Evolutionary conservation across 371 early-diverging fungal species (phyloP), one percentile per base, ranked within the genome.

Genomic region (Syncephalastrum sp.): DNA sequence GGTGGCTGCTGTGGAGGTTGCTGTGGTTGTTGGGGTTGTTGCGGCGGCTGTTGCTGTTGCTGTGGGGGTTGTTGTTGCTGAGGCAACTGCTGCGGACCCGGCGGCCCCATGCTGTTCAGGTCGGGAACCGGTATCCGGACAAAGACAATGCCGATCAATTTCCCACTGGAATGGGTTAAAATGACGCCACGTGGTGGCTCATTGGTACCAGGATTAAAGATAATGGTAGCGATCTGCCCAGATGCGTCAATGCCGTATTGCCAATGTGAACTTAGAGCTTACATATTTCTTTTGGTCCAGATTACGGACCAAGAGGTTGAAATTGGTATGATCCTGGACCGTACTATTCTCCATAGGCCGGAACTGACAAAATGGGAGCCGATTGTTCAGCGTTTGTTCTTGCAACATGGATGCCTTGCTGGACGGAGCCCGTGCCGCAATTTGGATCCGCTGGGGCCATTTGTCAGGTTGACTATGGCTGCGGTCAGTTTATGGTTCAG

Each of bases 131-230:
- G 75, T 3, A 70, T 69, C 41, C 73, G 67, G 3, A 76, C 64
- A 57, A 82, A 84, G 4, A 82, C 74, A 25, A 84, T 60, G 42
- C 85, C 85, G 7, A 82, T 71, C 24, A 84, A 49, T 42, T 74
- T 77, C 44, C 70, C 69, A 19, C 54, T 63, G 21, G 80, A 73
- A 55, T 76, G 65, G 6, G 74, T 77, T 19, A 82, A 59, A 23
- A 82, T 67, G 47, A 75, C 60, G 60, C 82, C 85, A 65, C 77
- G 65, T 50, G 72, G 54, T 16, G 61, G 68, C 1, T 72, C 70
- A 59, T 64, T 60, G 41, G 63, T 33, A 42, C 65, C 64, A 19
- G 69, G 24, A 50, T 70, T 70, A 21, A 79, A 79, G 5, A 74
- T 53, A 14, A 68, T 65, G 1, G 72, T 79, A 1, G 80, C 77